Percentiles rank a stretch among this genome's conserved stretches.
phyloP scores from a whole-genome alignment of 495 filamentous ascomycete species.

The Chaetomidium leptoderma region DNA sequence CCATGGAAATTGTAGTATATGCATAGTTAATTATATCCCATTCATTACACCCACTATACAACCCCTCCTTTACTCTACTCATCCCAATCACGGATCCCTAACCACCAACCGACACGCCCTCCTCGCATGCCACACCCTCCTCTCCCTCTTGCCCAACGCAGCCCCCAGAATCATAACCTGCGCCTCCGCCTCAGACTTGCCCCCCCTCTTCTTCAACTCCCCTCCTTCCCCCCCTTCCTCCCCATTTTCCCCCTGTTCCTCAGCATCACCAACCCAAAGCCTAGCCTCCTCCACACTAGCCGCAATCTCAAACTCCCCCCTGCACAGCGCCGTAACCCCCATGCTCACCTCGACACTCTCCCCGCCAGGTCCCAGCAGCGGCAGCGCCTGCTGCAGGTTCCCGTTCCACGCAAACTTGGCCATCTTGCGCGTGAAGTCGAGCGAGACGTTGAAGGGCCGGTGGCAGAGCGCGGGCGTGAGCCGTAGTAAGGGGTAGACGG shows the following conservation, averaged over 20 bases:
- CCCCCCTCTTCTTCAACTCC: conserved; percentile 31
- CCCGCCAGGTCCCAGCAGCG: conserved; percentile 53
- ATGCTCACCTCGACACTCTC: conserved; percentile 53
- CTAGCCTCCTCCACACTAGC: conserved; percentile 77
- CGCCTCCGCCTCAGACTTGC: conserved; percentile 42
- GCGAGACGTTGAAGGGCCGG: conserved; percentile 65
- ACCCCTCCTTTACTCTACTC: too few relatives aligned
- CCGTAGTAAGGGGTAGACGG: conserved; percentile 69
- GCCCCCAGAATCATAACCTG: conserved; percentile 49
- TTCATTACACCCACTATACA: conserved; percentile 1
- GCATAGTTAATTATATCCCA: background rate
- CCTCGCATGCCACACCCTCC: conserved; percentile 69
- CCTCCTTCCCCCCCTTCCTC: conserved; percentile 64
- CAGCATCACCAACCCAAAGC: conserved; percentile 50
- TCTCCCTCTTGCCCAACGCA: conserved; percentile 54
- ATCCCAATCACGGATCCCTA: conserved; percentile 31
- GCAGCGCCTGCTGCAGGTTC: conserved; percentile 68
- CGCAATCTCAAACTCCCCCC: conserved; percentile 77
- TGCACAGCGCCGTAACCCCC: conserved; percentile 66
- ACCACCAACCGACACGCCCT: conserved; percentile 62
- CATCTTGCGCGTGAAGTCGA: conserved; percentile 72
- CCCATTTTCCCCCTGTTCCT: conserved; percentile 56
- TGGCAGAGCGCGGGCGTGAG: conserved; percentile 72
- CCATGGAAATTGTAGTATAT: too few relatives aligned
- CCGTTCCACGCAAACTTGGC: conserved; percentile 73